These are phyloP conservation scores for Spinacia oleracea DNA, from an alignment of 179 eudicot species.

Conservation along the genomic window DNA sequence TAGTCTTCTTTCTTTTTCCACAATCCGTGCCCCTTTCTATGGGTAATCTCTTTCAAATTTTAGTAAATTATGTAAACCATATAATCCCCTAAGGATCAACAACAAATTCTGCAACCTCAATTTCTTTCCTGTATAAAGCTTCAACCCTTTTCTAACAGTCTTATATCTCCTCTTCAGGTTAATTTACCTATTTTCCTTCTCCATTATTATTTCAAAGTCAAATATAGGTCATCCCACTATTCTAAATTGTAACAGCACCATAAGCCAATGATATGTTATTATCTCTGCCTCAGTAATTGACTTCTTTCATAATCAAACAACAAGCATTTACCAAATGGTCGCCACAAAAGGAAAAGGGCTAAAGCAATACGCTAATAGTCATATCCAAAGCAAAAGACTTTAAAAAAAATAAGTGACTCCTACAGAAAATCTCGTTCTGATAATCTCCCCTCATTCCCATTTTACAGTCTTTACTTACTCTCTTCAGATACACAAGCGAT, in stretches of 20 bases:
- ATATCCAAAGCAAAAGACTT: not conserved
- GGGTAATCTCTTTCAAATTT: not conserved
- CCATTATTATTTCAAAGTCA: no score
- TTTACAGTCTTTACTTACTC: no score
- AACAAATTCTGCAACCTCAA: not conserved
- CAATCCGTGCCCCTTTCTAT: not conserved
- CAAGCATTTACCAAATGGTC: not conserved
- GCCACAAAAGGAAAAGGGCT: not conserved
- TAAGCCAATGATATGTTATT: not conserved
- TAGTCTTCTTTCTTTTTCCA: not conserved
- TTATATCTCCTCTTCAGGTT: no score
- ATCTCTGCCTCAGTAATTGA: not conserved
- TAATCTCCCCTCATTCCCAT: not conserved
- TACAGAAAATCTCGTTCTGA: no score
- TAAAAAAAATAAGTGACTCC: not conserved
- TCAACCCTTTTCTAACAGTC: not conserved
- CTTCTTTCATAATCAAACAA: not conserved
- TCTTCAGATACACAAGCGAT: no score
- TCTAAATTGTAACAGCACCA: not conserved
- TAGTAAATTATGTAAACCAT: not conserved
- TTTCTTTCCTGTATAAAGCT: not conserved
- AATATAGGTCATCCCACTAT: no score
- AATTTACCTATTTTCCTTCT: no score
- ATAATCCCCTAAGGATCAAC: not conserved
- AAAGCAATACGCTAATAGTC: not conserved